Conservation (phyloP, 805 yeast genomes). For the Yamadazyma akitaensis region DNA sequence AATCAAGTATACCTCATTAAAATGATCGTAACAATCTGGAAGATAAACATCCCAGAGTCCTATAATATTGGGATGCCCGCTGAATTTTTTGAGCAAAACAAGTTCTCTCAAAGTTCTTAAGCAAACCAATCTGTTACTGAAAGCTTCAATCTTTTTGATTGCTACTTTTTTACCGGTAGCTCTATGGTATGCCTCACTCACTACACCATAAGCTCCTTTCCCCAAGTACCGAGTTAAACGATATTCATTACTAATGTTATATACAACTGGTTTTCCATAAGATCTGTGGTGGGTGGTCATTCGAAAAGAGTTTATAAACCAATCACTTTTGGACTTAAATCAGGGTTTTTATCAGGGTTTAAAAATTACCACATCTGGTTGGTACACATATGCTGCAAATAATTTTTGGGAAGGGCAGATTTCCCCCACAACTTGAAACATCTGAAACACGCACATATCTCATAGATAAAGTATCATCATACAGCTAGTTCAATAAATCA, state of each 20-base stretch:
- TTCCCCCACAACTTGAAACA: slow-evolving; percentile 1
- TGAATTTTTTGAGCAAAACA: slow-evolving; percentile 59
- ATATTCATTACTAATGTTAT: slow-evolving; percentile 62
- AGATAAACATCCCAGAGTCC: slow-evolving; percentile 63
- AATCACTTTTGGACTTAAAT: background rate
- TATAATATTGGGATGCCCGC: slow-evolving; percentile 67
- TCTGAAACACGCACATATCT: background rate
- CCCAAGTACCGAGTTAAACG: slow-evolving; percentile 62
- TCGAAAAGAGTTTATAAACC: background rate
- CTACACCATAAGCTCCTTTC: slow-evolving; percentile 82
- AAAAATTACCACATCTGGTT: slow-evolving; percentile 6
- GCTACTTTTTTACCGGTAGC: slow-evolving; percentile 66
- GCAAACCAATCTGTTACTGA: slow-evolving; percentile 61
- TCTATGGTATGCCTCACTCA: slow-evolving; percentile 63
- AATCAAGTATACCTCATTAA: slow-evolving; percentile 69
- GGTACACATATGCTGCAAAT: slow-evolving; percentile 4
- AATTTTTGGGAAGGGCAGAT: background rate
- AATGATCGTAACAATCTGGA: slow-evolving; percentile 55
- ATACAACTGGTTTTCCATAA: slow-evolving; percentile 24
- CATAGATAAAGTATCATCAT: background rate
- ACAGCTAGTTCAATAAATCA: background rate
- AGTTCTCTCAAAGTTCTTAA: slow-evolving; percentile 70
- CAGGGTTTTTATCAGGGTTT: background rate
- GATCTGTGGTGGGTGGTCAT: background rate
- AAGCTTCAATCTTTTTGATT: slow-evolving; percentile 73